phyloP scores from a whole-genome alignment of 2,329 filamentous ascomycete species.

The Pseudopyricularia cyperi region DNA sequence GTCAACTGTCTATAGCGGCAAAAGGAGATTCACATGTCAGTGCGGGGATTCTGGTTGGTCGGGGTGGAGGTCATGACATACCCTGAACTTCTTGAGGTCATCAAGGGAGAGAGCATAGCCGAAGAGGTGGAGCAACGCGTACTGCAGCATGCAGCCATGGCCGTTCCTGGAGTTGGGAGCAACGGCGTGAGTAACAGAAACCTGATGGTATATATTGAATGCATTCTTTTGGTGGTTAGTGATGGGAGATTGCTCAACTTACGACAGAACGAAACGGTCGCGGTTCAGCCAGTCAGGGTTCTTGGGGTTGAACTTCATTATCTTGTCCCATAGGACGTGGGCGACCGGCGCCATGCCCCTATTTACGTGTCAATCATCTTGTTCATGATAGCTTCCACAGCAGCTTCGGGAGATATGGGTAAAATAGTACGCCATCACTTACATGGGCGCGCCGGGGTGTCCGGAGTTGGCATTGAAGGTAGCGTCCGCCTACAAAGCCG shows the following conservation, averaged over 20 bases:
- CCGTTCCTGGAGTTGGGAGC: constrained; percentile 56
- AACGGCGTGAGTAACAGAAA: constrained; percentile 1
- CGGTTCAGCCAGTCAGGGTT: constrained; percentile 95
- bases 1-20: constrained; percentile 31
- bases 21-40: neutral
- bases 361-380: constrained; percentile 2
- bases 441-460: constrained; percentile 97
- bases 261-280: constrained; percentile 98
- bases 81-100: constrained; percentile 92
- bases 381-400: neutral
- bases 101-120: constrained; percentile 79
- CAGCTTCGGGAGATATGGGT: neutral
- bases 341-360: constrained; percentile 83
- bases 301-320: constrained; percentile 99
- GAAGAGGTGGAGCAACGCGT: constrained; percentile 93
- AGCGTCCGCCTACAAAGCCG: constrained; percentile 73
- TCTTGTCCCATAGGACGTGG: constrained; percentile 97
- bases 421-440: constrained; percentile 17
- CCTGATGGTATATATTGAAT: neutral
- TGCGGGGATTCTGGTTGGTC: neutral
- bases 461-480: constrained; percentile 92
- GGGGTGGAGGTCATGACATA: constrained; percentile 42
- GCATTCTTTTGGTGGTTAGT: neutral
- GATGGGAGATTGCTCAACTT: constrained; percentile 31
- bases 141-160: constrained; percentile 98